phyloP scores from a whole-genome alignment of 208 protist species.

The Novymonas esmeraldas region DNA sequence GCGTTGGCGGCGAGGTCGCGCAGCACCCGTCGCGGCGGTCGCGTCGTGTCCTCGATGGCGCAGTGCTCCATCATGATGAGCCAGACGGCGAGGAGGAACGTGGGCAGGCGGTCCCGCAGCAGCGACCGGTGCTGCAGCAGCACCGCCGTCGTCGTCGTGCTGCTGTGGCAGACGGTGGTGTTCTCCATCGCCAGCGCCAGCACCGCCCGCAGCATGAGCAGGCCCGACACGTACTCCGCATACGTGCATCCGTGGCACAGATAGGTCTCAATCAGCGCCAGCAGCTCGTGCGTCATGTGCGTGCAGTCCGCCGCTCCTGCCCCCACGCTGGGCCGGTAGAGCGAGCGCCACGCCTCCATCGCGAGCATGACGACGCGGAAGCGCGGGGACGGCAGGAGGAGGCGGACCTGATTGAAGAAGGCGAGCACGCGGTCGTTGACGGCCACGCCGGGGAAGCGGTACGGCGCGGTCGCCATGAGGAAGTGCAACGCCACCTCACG shows the following conservation, averaged over 20 bases:
- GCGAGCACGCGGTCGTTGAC: conserved; percentile 59
- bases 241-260: conserved; percentile 45
- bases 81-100: conserved; percentile 63
- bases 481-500: conserved; percentile 63
- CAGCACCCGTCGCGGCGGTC: conserved; percentile 34
- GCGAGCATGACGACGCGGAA: conserved; percentile 65
- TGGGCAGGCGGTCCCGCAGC: conserved; percentile 41
- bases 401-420: conserved; percentile 63
- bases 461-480: conserved; percentile 57
- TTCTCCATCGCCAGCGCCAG: conserved; percentile 43
- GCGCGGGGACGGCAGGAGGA: conserved; percentile 53
- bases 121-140: conserved; percentile 46
- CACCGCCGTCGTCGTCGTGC: conserved; percentile 15
- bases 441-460: conserved; percentile 38
- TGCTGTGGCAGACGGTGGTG: background rate
- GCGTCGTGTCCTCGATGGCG: conserved; percentile 28
- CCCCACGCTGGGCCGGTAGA: conserved; percentile 52
- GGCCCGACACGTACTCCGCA: conserved; percentile 56
- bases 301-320: conserved; percentile 48
- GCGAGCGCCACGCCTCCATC: conserved; percentile 68
- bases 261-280: conserved; percentile 50
- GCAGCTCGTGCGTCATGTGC: conserved; percentile 53
- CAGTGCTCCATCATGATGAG: conserved; percentile 39
- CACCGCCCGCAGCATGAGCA: conserved; percentile 65
- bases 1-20: conserved; percentile 63